Evolutionary conservation across 306 rosid species (phyloP), one percentile per base, ranked within the genome.

Genomic region (Cucurbita ficifolia): DNA sequence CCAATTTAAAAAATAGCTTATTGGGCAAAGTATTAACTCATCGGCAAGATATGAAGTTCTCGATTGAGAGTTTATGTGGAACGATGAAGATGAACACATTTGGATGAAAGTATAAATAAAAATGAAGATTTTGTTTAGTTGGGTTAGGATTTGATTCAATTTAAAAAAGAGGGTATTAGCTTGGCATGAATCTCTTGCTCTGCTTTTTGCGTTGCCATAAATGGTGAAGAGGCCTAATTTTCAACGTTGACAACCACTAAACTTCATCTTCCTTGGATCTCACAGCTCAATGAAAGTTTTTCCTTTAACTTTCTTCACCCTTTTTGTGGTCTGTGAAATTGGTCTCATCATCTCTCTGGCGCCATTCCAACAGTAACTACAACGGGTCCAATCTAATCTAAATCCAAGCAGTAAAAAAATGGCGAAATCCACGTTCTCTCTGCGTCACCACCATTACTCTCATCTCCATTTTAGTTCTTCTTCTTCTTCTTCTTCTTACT

Each of bases 341-440:
- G 5, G 50, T 53, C 33, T 7, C 29, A 35, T 51, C 61, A 71
- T 53, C 46, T 10, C 36, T 18, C 59, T 51, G 45, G 4, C 19
- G 52, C 53, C 53, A 42, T 22, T 64, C 22, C 58, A 13, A 9
- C 78, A 79, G 83, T n/a, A n/a, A n/a, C n/a, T n/a, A n/a, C n/a
- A n/a, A n/a, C n/a, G n/a, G n/a, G 86, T 83, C 74, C 22, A 80
- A 74, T 55, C 53, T 49, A 49, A 49, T 49, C 62, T 36, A 80
- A 75, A 70, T 52, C 76, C 50, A 12, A 64, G 60, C 79, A 42
- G 86, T 86, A 40, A 81, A 88, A 82, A 86, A 84, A 79, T 87
- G 89, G 83, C 83, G 77, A 75, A 79, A 78, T 76, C 87, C 96
- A 87, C 88, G 92, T 84, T 84, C 73, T 78, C 74, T 76, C 88